Conservation (phyloP, 352 stramenopile species). For the Globisporangium emineosum region DNA sequence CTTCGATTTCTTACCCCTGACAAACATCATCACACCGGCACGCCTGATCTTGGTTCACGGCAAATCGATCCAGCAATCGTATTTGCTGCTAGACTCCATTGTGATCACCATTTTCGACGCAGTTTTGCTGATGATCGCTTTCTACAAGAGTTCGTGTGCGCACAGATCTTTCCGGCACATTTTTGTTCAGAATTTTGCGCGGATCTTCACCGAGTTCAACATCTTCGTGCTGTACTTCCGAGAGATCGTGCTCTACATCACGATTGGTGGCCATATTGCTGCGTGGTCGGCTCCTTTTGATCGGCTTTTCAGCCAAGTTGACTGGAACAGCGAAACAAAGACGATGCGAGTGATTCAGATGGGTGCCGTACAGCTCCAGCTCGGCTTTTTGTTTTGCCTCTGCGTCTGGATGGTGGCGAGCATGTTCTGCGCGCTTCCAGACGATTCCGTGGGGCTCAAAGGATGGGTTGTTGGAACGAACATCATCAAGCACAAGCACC, state of each 20-base stretch:
- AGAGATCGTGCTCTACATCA: slow-evolving; percentile 27
- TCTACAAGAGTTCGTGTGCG: slow-evolving; percentile 25
- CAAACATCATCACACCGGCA: slow-evolving; percentile 33
- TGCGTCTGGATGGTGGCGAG: slow-evolving; percentile 25
- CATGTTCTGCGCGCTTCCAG: slow-evolving; percentile 35
- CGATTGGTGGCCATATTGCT: slow-evolving; percentile 28
- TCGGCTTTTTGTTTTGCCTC: slow-evolving; percentile 31
- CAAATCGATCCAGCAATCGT: slow-evolving; percentile 14
- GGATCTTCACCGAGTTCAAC: slow-evolving; percentile 39
- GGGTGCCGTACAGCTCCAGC: slow-evolving; percentile 26
- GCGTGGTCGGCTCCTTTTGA: slow-evolving; percentile 31
- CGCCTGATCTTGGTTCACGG: slow-evolving; percentile 19
- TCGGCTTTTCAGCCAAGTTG: slow-evolving; percentile 18
- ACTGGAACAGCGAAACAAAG: slow-evolving; percentile 6
- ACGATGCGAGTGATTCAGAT: slow-evolving; percentile 18
- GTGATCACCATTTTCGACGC: slow-evolving; percentile 24
- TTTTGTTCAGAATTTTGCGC: slow-evolving; percentile 39
- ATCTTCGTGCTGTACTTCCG: slow-evolving; percentile 43
- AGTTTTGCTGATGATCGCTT: slow-evolving; percentile 20
- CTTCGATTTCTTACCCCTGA: slow-evolving; percentile 40
- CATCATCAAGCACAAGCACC: slow-evolving; percentile 6
- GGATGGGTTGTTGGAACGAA: slow-evolving; percentile 21
- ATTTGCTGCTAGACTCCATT: slow-evolving; percentile 22
- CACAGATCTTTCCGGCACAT: slow-evolving; percentile 29
- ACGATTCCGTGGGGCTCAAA: slow-evolving; percentile 18